Conservation (phyloP, 1,284 basidiomycete genomes). For the Cystobasidium pallidum region DNA sequence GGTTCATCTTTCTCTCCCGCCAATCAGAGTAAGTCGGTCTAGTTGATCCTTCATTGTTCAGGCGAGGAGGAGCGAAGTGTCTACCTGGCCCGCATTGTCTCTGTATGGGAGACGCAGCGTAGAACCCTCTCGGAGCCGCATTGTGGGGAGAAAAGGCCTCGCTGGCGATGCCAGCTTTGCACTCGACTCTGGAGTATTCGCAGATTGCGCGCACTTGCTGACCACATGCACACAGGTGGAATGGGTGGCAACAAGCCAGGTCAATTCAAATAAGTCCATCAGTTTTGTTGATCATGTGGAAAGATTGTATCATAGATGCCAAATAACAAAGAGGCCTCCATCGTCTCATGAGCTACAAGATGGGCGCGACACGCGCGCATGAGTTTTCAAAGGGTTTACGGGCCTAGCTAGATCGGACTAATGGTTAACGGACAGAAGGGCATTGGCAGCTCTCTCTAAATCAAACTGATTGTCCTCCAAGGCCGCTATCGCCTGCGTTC, state of each 20-base stretch:
- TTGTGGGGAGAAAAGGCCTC: too few species aligned
- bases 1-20: slow-evolving; percentile 34
- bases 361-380: neutral
- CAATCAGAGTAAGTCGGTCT: slow-evolving; percentile 25
- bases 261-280: slow-evolving; percentile 24
- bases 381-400: neutral
- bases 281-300: neutral
- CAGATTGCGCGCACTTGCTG: neutral
- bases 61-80: too few species aligned
- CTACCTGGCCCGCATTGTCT: too few species aligned
- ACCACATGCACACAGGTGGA: slow-evolving; percentile 8
- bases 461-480: slow-evolving; percentile 74
- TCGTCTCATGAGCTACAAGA: neutral
- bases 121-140: too few species aligned
- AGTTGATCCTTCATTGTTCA: too few species aligned
- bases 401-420: neutral
- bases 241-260: slow-evolving; percentile 33
- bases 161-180: too few species aligned
- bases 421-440: slow-evolving; percentile 59
- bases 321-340: neutral
- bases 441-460: slow-evolving; percentile 71
- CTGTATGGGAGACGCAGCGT: too few species aligned
- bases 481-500: slow-evolving; percentile 72
- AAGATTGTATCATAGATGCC: neutral
- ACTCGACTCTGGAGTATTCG: too few species aligned